These are phyloP conservation scores for Diaporthe amygdali DNA, from an alignment of 2,329 filamentous ascomycete genomes.

Conservation along the genomic window DNA sequence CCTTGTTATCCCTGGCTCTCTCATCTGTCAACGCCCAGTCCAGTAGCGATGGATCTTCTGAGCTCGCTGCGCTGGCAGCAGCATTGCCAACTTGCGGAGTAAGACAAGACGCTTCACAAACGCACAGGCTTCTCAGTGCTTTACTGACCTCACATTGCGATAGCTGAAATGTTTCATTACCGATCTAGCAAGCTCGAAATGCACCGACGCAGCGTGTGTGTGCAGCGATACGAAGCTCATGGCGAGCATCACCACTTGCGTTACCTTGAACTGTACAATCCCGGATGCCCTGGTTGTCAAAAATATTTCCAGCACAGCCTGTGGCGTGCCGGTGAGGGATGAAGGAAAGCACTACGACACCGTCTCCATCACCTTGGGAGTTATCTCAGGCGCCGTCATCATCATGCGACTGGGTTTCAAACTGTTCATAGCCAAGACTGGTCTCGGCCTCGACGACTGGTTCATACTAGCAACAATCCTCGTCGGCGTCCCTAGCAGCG, in stretches of 20 bases:
- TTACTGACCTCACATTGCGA: not conserved
- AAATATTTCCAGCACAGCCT: conserved; percentile 25
- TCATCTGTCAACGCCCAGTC: not conserved
- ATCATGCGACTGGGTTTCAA: conserved; percentile 42
- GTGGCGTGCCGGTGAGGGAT: conserved; percentile 19
- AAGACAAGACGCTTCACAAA: not conserved
- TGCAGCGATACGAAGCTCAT: conserved; percentile 15
- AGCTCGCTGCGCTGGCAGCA: conserved; percentile 17
- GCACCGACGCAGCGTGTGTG: conserved; percentile 12
- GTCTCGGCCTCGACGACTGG: conserved; percentile 43
- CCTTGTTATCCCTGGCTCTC: not conserved
- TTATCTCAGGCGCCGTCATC: conserved; percentile 42
- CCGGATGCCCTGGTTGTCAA: conserved; percentile 10
- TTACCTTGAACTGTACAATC: conserved; percentile 12
- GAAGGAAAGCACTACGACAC: conserved; percentile 10
- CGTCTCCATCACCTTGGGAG: conserved; percentile 31
- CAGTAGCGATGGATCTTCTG: conserved; percentile 3
- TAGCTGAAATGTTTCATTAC: conserved; percentile 19
- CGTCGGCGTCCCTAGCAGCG: conserved; percentile 34
- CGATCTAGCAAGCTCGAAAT: conserved; percentile 1
- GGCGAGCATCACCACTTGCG: conserved; percentile 14
- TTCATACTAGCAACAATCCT: conserved; percentile 35
- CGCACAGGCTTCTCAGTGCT: not conserved
- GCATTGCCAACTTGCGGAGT: conserved; percentile 22
- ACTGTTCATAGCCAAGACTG: conserved; percentile 36